Percentiles rank a stretch among this genome's conserved stretches.
Evolutionary conservation across 306 rosid species (phyloP).

Genomic region (Astragalus glycyphyllos): DNA sequence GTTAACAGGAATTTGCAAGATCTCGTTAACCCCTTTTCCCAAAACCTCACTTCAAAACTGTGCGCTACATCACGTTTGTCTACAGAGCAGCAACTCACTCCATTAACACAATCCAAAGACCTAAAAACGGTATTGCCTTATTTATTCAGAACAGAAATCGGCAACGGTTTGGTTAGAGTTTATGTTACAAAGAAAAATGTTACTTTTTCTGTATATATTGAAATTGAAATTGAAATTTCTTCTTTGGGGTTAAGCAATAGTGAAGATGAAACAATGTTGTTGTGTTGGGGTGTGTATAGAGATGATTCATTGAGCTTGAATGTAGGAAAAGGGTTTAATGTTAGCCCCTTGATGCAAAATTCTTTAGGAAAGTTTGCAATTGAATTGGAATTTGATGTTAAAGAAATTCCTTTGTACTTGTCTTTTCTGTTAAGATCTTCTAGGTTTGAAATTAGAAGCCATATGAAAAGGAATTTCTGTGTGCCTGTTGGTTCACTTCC

Average conservation of each 20-base stretch:
- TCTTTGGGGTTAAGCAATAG: conserved; percentile 42
- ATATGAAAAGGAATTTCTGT: conserved; percentile 69
- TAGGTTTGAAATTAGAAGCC: conserved; percentile 67
- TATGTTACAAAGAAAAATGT: conserved; percentile 59
- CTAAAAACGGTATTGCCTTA: conserved; percentile 53
- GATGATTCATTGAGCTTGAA: conserved; percentile 56
- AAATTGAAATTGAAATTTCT: conserved; percentile 67
- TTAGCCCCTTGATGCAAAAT: conserved; percentile 47
- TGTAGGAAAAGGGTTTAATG: conserved; percentile 43
- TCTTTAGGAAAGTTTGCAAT: conserved; percentile 51
- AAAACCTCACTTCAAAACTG: conserved; percentile 43
- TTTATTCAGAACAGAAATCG: conserved; percentile 77
- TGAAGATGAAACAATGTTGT: conserved; percentile 42
- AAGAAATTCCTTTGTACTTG: conserved; percentile 71
- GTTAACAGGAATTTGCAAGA: conserved; percentile 41
- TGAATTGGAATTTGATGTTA: conserved; percentile 73
- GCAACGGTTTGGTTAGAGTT: conserved; percentile 71
- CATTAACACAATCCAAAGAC: conserved; percentile 47
- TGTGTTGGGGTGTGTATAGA: conserved; percentile 80
- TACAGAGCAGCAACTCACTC: conserved; percentile 36
- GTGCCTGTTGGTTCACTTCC: conserved; percentile 79
- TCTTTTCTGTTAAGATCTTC: conserved; percentile 65
- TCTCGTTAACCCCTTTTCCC: conserved; percentile 8
- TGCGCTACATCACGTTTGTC: conserved; percentile 59
- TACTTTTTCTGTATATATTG: conserved; percentile 61